Evolutionary conservation across 345 rosid genomes (phyloP).

Genomic region (Eucalyptus pauciflora): DNA sequence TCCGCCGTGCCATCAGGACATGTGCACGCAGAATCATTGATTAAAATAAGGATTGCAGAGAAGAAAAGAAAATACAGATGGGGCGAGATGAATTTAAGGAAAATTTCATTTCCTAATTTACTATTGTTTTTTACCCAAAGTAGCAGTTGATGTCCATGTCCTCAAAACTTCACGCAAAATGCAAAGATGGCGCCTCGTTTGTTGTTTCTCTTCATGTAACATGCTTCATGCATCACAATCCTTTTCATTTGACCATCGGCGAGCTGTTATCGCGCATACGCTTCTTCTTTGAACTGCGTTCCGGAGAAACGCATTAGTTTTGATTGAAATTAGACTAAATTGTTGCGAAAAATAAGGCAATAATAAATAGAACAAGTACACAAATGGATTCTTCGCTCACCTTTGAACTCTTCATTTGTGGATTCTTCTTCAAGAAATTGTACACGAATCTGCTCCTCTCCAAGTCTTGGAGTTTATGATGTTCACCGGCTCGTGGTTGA

Average conservation of each 20-base stretch:
- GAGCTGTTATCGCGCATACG: neutral
- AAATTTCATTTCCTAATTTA: neutral
- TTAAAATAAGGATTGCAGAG: neutral
- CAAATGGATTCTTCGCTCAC: neutral
- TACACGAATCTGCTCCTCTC: neutral
- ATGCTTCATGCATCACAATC: neutral
- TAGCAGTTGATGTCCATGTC: neutral
- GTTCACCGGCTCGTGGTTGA: neutral
- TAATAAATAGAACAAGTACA: no score
- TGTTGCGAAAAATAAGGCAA: no score
- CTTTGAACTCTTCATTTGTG: neutral
- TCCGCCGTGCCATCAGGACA: neutral
- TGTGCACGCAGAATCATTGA: neutral
- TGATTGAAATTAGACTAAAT: no score
- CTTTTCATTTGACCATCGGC: neutral
- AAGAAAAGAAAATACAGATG: neutral
- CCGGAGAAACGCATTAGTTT: neutral
- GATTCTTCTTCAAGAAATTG: neutral
- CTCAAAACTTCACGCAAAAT: neutral
- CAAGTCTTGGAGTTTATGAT: neutral
- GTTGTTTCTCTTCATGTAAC: neutral
- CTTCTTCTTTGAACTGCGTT: neutral
- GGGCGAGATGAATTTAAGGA: no score
- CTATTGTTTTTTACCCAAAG: neutral
- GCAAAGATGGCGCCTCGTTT: neutral